phyloP scores from a whole-genome alignment of 192 early-diverging fungal genomes.

The Backusella morwellensis region DNA sequence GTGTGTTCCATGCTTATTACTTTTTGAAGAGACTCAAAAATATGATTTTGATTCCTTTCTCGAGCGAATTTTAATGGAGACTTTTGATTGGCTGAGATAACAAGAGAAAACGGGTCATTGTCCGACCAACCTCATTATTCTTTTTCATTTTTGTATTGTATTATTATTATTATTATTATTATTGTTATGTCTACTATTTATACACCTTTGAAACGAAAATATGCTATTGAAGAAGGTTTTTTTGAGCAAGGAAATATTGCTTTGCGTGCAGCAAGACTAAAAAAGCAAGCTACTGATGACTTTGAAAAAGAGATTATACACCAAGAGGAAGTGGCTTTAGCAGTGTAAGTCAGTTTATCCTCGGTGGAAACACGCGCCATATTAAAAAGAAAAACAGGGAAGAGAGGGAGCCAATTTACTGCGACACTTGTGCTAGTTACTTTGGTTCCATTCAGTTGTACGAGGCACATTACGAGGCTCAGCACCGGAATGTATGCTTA shows the following conservation, averaged over 20 bases:
- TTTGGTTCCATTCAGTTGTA: conserved; percentile 42
- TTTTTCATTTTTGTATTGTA: background rate
- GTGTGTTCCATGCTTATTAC: too few relatives aligned
- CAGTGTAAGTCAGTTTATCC: background rate
- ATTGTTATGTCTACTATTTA: conserved; percentile 13
- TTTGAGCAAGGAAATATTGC: conserved; percentile 35
- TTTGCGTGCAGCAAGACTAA: conserved; percentile 24
- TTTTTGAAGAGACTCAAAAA: too few relatives aligned
- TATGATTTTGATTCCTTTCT: too few relatives aligned
- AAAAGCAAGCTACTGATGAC: conserved; percentile 14
- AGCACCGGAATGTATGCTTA: conserved; percentile 46
- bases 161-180: background rate
- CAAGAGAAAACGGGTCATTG: too few relatives aligned
- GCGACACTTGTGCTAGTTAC: conserved; percentile 15
- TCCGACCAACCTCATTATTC: background rate
- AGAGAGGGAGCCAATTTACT: conserved; percentile 11
- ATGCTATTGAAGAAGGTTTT: conserved; percentile 21
- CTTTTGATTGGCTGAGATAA: background rate
- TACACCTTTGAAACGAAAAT: conserved; percentile 28
- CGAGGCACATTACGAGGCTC: conserved; percentile 50
- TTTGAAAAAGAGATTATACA: background rate
- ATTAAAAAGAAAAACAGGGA: background rate
- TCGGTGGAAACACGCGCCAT: background rate
- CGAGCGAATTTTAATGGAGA: too few relatives aligned
- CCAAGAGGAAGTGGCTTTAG: conserved; percentile 9